These are phyloP conservation scores for Sarocladium kiliense DNA, from an alignment of 2,329 filamentous ascomycete genomes.

Conservation along the genomic window DNA sequence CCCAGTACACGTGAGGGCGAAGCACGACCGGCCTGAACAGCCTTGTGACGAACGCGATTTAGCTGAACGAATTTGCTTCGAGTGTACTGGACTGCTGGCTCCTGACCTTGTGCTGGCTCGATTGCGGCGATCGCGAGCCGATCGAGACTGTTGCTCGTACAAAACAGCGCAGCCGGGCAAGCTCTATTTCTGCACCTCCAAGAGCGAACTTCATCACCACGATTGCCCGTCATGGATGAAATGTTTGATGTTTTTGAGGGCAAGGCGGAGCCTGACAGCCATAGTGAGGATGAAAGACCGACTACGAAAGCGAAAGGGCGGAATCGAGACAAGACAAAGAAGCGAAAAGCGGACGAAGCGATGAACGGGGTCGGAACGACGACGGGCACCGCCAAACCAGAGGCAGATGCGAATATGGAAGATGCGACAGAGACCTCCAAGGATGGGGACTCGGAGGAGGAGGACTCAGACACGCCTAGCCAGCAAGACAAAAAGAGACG, in stretches of 20 bases:
- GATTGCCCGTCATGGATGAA: constrained; percentile 56
- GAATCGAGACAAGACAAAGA: constrained; percentile 64
- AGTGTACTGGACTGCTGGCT: neutral
- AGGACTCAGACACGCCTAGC: constrained; percentile 38
- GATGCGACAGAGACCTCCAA: constrained; percentile 38
- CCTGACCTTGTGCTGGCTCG: neutral
- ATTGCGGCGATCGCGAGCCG: neutral
- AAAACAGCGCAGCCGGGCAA: neutral
- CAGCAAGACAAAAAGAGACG: constrained; percentile 58
- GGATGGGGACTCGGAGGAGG: constrained; percentile 24
- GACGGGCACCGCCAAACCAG: constrained; percentile 14
- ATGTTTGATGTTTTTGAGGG: constrained; percentile 81
- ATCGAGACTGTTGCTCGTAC: neutral
- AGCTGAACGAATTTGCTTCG: neutral
- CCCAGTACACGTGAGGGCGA: neutral
- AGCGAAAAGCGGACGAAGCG: constrained; percentile 78
- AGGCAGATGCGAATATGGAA: constrained; percentile 19
- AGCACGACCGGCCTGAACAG: neutral
- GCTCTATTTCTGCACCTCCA: neutral
- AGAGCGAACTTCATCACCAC: neutral
- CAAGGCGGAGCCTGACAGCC: constrained; percentile 34
- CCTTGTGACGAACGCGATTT: too few species aligned
- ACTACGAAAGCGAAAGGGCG: constrained; percentile 44
- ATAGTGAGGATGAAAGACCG: constrained; percentile 36
- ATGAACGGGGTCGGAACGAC: constrained; percentile 49